phyloP scores from a whole-genome alignment of 345 rosid genomes.

The Anacardium occidentale region DNA sequence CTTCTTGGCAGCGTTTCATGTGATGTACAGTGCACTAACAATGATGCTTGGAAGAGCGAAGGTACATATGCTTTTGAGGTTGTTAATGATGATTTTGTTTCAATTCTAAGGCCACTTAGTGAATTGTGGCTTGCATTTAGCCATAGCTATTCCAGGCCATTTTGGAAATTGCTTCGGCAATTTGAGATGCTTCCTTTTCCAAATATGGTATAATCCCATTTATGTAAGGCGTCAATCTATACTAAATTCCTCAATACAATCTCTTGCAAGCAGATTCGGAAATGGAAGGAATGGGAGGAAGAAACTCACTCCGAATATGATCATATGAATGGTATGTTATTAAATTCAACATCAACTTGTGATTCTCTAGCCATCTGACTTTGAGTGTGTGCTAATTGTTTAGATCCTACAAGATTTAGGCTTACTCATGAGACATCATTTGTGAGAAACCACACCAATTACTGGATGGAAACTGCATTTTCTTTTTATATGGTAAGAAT shows the following conservation, averaged over 20 bases:
- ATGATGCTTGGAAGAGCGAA: constrained; percentile 91
- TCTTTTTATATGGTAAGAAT: constrained; percentile 64
- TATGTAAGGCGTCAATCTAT: background rate
- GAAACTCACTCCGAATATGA: constrained; percentile 38
- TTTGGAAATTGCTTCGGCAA: too few species aligned
- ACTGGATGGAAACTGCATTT: constrained; percentile 52
- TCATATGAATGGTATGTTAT: constrained; percentile 36
- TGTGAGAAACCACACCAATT: constrained; percentile 59
- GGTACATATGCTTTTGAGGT: constrained; percentile 38
- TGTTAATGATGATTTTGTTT: background rate
- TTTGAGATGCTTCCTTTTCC: background rate
- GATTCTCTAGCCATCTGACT: background rate
- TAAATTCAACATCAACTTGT: background rate
- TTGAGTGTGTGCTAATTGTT: constrained; percentile 17
- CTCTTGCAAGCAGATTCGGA: constrained; percentile 64
- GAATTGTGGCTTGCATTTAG: too few species aligned
- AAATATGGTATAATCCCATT: background rate
- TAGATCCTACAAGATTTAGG: constrained; percentile 81
- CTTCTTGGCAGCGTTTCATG: constrained; percentile 95
- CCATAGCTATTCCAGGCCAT: too few species aligned
- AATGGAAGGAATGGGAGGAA: constrained; percentile 86
- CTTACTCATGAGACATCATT: constrained; percentile 96
- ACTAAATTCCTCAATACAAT: background rate
- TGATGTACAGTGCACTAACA: constrained; percentile 63
- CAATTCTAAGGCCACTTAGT: too few species aligned